Percentiles rank a stretch among this genome's conserved stretches.
These are phyloP conservation scores for Tetracladium setigerum DNA, from an alignment of 495 filamentous ascomycete genomes.

Conservation along the genomic window DNA sequence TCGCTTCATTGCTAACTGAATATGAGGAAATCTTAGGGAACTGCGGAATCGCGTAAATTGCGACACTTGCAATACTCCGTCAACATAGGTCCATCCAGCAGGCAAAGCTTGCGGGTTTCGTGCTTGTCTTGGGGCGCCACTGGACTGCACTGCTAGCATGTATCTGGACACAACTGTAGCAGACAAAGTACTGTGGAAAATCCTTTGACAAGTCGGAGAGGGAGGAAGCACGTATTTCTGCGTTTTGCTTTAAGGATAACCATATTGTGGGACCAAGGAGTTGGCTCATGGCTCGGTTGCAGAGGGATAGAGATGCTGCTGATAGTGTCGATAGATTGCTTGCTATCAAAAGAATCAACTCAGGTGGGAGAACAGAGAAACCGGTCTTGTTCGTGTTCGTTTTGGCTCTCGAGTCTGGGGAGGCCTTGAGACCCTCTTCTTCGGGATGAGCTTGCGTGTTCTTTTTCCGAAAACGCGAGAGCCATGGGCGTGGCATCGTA, in stretches of 20 bases:
- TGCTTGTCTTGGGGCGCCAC: too few relatives aligned
- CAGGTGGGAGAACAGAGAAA: constrained; percentile 14
- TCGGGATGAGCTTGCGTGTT: too few relatives aligned
- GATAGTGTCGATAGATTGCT: constrained; percentile 9
- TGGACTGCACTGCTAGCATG: constrained; percentile 11
- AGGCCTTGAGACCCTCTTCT: too few relatives aligned
- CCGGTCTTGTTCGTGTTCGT: too few relatives aligned
- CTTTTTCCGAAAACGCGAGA: too few relatives aligned
- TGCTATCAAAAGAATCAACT: constrained; percentile 10
- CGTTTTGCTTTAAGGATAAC: constrained; percentile 1
- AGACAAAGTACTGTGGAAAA: constrained; percentile 12
- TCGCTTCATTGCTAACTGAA: constrained; percentile 17
- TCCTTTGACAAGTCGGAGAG: constrained; percentile 12
- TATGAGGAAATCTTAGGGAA: constrained; percentile 11
- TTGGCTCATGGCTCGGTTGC: constrained; percentile 6
- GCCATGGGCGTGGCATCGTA: too few relatives aligned
- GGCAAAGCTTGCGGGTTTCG: too few relatives aligned
- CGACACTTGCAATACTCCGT: too few relatives aligned
- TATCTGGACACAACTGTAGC: constrained; percentile 11
- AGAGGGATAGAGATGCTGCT: constrained; percentile 11
- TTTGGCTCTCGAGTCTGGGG: too few relatives aligned
- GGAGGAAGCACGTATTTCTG: too few relatives aligned
- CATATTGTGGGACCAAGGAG: constrained; percentile 8
- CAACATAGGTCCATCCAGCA: too few relatives aligned
- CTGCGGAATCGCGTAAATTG: too few relatives aligned